Evolutionary conservation across 140 eudicot genomes (phyloP), one percentile per base, ranked within the genome.

Genomic region (Cichorium intybus): DNA sequence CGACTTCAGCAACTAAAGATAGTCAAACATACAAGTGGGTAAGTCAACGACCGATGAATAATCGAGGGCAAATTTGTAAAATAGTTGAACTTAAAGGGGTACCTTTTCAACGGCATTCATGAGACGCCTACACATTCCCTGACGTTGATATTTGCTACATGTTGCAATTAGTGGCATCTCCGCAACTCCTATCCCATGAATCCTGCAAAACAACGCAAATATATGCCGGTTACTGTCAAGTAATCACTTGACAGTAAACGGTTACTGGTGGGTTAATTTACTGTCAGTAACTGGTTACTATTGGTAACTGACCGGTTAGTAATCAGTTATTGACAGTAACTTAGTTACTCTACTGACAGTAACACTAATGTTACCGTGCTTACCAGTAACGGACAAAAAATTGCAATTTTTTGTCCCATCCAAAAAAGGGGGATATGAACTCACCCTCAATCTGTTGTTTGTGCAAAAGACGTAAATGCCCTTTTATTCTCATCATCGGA

Each of bases 151-250:
- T 76, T 84, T 86, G 70, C 87, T 86, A 62, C 94, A 84, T 64
- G 99, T 93, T 69, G 97, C 99, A 64, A 93, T 77, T 21, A 93
- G 94, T 23, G 99, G 99, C 85, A 93, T 63, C 74, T 93, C 99
- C 23, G 99, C 99, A 75, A 89, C 95, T 43, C 69, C 70, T 31
- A 48, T 75, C 48, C 97, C 90, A 64, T 93, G 99, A 47, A 93
- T 85, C 85, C 97, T 93, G 77, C 60, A 81, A 35, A 7, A 56
- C 21, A 62, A 65, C 61, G 15, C 17, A 37, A 71, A 50, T 48
- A 68, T 14, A 57, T n/a, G n/a, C n/a, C n/a, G n/a, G n/a, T n/a
- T n/a, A n/a, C n/a, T n/a, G n/a, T n/a, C n/a, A n/a, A n/a, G n/a
- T n/a, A n/a, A n/a, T n/a, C n/a, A n/a, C n/a, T n/a, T n/a, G n/a